phyloP scores from a whole-genome alignment of 208 protist genomes.

The Leishmania braziliensis region DNA sequence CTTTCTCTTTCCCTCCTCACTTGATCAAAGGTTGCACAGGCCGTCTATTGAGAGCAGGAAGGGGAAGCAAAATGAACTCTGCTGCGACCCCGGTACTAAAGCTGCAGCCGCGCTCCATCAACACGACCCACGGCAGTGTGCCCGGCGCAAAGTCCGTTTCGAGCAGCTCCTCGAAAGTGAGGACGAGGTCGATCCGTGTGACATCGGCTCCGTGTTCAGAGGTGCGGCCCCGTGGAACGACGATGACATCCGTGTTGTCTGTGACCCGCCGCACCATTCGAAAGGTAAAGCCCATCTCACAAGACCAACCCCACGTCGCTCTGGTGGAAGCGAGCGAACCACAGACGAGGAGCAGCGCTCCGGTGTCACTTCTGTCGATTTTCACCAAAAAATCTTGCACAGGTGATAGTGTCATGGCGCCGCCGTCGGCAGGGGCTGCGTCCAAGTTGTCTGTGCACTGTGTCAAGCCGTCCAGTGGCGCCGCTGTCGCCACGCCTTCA shows the following conservation, averaged over 20 bases:
- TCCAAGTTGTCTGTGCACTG: neutral
- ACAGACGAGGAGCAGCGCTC: neutral
- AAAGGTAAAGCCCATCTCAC: constrained; percentile 4
- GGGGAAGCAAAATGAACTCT: constrained; percentile 9
- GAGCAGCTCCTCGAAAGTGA: neutral
- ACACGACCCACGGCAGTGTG: constrained; percentile 13
- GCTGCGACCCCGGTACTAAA: constrained; percentile 6
- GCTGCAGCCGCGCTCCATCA: constrained; percentile 24
- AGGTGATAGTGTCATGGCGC: neutral
- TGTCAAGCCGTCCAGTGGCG: neutral
- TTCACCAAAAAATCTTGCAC: constrained; percentile 9
- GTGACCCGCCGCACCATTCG: constrained; percentile 10
- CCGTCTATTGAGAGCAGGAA: neutral
- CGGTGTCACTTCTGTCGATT: neutral
- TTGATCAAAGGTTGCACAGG: neutral
- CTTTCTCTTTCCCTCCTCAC: neutral
- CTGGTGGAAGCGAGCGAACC: neutral
- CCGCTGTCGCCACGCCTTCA: too few relatives aligned
- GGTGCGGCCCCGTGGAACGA: neutral
- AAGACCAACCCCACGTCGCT: neutral
- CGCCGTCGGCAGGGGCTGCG: neutral
- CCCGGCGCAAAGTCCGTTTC: neutral
- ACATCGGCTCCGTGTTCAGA: constrained; percentile 6
- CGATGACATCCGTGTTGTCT: neutral
- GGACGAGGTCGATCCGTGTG: constrained; percentile 10